These are phyloP conservation scores for Aegilops longissima DNA, from an alignment of 176 grass and related monocot genomes.

Conservation along the genomic window DNA sequence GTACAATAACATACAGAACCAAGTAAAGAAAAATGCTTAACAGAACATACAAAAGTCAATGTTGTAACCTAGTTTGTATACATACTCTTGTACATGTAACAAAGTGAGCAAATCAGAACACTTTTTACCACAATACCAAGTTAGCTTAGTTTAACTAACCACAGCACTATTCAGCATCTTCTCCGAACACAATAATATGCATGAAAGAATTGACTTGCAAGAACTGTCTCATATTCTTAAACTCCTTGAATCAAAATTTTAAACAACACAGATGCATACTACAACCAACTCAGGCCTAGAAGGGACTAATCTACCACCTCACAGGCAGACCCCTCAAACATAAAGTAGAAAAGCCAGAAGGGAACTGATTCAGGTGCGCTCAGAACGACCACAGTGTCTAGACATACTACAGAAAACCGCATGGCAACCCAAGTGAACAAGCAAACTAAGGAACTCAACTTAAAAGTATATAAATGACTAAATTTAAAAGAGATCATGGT, in stretches of 20 bases:
- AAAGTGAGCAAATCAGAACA: neutral
- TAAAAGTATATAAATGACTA: neutral
- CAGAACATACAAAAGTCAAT: neutral
- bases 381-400: neutral
- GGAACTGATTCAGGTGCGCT: too few relatives aligned
- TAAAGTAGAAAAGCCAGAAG: too few relatives aligned
- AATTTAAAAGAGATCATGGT: neutral
- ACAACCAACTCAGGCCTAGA: too few relatives aligned
- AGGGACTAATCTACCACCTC: too few relatives aligned
- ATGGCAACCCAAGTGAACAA: neutral
- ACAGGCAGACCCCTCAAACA: too few relatives aligned
- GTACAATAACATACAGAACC: neutral
- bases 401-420: neutral
- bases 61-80: neutral
- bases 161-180: neutral
- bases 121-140: neutral
- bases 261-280: neutral
- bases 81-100: neutral
- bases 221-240: neutral
- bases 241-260: neutral
- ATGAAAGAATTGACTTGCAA: neutral
- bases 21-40: neutral
- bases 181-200: neutral
- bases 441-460: neutral
- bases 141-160: neutral